Evolutionary conservation across 108 stramenopile species (phyloP).

Genomic region (Conticribra weissflogii): DNA sequence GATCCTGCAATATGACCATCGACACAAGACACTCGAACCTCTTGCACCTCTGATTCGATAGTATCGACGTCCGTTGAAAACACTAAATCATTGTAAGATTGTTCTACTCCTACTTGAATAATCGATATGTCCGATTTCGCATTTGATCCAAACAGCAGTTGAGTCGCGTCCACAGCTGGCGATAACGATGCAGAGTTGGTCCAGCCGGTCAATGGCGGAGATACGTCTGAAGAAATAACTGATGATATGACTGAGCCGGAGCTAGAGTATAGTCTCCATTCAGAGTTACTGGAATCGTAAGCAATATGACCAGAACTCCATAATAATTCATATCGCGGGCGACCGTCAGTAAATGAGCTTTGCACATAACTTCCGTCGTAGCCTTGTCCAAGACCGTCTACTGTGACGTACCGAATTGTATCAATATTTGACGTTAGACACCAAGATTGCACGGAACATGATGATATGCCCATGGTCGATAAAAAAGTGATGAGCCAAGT

Average conservation of each 20-base stretch:
- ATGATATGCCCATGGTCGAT: slow-evolving; percentile 23
- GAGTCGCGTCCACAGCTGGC: slow-evolving; percentile 14
- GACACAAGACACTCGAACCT: slow-evolving; percentile 20
- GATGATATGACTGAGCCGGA: slow-evolving; percentile 25
- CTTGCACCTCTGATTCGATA: slow-evolving; percentile 32
- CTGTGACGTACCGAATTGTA: slow-evolving; percentile 23
- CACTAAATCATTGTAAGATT: slow-evolving; percentile 37
- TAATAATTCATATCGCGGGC: slow-evolving; percentile 42
- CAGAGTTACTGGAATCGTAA: slow-evolving; percentile 7
- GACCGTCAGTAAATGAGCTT: slow-evolving; percentile 21
- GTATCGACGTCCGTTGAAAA: slow-evolving; percentile 20
- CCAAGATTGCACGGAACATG: slow-evolving; percentile 21
- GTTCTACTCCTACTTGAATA: slow-evolving; percentile 28
- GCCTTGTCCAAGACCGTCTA: slow-evolving; percentile 21
- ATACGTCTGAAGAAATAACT: slow-evolving; percentile 19
- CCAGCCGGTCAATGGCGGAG: slow-evolving; percentile 36
- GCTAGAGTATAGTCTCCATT: slow-evolving; percentile 39
- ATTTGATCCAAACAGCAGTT: slow-evolving; percentile 26
- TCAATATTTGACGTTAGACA: slow-evolving; percentile 15
- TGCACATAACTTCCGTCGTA: slow-evolving; percentile 39
- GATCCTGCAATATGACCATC: slow-evolving; percentile 33
- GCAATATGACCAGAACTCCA: slow-evolving; percentile 22
- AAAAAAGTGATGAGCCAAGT: slow-evolving; percentile 85
- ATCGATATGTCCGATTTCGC: slow-evolving; percentile 21
- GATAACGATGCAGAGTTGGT: slow-evolving; percentile 26